These are phyloP conservation scores for Penicillium cataractarum DNA, from an alignment of 495 filamentous ascomycete species.

Conservation along the genomic window DNA sequence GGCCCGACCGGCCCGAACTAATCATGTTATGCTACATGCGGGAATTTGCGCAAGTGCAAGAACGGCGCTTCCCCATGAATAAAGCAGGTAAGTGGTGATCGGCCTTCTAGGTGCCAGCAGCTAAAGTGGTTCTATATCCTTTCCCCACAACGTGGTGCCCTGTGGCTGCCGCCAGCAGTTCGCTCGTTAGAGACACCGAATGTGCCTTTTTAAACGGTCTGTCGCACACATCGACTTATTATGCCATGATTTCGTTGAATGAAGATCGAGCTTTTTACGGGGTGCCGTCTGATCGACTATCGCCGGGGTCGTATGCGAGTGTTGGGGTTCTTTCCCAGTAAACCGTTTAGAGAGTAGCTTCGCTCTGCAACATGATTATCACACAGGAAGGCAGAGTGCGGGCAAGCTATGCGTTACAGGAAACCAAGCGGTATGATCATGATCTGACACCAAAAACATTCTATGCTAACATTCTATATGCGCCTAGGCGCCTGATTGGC, in stretches of 20 bases:
- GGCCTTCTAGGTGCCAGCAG: background rate
- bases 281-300: constrained; percentile 1
- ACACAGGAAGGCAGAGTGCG: background rate
- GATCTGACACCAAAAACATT: background rate
- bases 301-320: constrained; percentile 1
- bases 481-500: background rate
- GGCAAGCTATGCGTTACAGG: background rate
- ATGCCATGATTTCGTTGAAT: background rate
- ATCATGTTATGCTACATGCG: background rate
- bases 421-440: background rate
- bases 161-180: constrained; percentile 1
- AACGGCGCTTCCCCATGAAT: background rate
- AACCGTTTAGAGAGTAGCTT: too few species aligned
- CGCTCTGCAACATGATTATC: too few species aligned
- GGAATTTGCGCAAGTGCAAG: background rate
- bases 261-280: background rate
- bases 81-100: constrained; percentile 3
- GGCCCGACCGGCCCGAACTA: background rate
- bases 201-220: background rate
- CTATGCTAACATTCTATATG: constrained; percentile 1
- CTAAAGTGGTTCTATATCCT: background rate
- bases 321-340: background rate
- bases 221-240: background rate
- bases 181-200: background rate
- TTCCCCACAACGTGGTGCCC: background rate